phyloP scores from a whole-genome alignment of 176 grass and related monocot species.

The Triticum turgidum region DNA sequence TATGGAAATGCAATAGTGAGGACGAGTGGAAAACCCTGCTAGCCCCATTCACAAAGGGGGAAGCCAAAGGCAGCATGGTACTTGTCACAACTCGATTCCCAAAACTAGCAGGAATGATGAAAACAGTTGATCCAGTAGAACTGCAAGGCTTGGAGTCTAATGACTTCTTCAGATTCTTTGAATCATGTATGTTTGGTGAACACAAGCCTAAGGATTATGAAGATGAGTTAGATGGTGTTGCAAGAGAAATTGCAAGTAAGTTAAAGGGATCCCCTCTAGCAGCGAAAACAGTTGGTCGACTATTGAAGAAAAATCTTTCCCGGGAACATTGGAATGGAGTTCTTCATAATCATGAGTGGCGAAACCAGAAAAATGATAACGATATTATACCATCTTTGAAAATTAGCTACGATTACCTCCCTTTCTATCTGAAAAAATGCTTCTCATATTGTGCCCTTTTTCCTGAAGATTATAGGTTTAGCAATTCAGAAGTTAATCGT shows the following conservation, averaged over 20 bases:
- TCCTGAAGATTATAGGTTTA: neutral
- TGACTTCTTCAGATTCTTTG: neutral
- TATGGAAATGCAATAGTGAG: neutral
- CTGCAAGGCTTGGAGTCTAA: neutral
- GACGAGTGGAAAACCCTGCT: neutral
- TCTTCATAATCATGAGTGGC: neutral
- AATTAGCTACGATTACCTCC: neutral
- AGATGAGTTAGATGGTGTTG: neutral
- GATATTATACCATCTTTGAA: neutral
- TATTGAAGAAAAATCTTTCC: neutral
- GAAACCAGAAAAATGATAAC: neutral
- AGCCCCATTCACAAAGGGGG: neutral
- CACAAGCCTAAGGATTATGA: neutral
- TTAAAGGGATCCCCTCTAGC: neutral
- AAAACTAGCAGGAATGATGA: neutral
- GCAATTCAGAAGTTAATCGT: neutral
- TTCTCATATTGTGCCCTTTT: too few species aligned
- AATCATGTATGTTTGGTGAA: neutral
- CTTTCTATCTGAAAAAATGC: too few species aligned
- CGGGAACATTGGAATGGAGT: neutral
- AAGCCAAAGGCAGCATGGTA: neutral
- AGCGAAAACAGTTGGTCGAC: neutral
- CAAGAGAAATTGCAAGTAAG: neutral
- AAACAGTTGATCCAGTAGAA: neutral
- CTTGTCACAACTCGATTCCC: neutral